phyloP scores from a whole-genome alignment of 2,329 filamentous ascomycete genomes.

The Ascocoryne sarcoides region DNA sequence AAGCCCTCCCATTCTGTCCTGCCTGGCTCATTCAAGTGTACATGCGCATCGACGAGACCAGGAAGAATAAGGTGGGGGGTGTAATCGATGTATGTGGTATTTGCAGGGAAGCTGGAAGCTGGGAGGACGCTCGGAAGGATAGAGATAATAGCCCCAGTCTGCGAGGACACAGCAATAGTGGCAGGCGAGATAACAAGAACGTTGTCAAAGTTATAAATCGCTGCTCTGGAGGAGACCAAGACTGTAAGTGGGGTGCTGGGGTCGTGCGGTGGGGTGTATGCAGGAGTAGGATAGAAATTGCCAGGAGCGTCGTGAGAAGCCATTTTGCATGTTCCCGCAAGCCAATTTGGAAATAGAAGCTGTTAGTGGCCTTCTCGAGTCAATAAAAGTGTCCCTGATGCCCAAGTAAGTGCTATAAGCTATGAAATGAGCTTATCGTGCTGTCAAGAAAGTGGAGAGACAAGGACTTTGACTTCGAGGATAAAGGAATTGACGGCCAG shows the following conservation, averaged over 20 bases:
- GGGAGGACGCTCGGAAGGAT: constrained; percentile 70
- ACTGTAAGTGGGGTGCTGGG: constrained; percentile 51
- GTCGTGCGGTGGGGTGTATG: constrained; percentile 24
- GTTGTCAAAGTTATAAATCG: constrained; percentile 62
- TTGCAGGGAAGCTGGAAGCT: constrained; percentile 60
- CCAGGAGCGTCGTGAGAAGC: constrained; percentile 6
- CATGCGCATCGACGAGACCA: constrained; percentile 90
- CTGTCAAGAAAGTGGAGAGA: constrained; percentile 12
- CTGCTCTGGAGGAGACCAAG: constrained; percentile 73
- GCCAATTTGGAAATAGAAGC: constrained; percentile 9
- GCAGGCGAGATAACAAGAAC: constrained; percentile 62
- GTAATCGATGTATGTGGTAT: constrained; percentile 71
- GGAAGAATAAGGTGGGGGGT: constrained; percentile 79
- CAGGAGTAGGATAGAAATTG: constrained; percentile 23
- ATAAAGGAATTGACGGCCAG: constrained; percentile 3
- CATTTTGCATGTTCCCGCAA: constrained; percentile 13
- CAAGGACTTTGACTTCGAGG: constrained; percentile 9
- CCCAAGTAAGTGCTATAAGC: constrained; percentile 1
- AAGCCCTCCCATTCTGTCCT: constrained; percentile 98
- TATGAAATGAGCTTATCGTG: constrained; percentile 21
- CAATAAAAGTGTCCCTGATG: constrained; percentile 1
- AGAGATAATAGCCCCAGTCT: constrained; percentile 75
- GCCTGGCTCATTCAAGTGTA: constrained; percentile 94
- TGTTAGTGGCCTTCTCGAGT: constrained; percentile 3
- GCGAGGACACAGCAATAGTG: constrained; percentile 69